Base-by-base conservation (phyloP, 129 eudicot species). In the Sambucus nigra region DNA sequence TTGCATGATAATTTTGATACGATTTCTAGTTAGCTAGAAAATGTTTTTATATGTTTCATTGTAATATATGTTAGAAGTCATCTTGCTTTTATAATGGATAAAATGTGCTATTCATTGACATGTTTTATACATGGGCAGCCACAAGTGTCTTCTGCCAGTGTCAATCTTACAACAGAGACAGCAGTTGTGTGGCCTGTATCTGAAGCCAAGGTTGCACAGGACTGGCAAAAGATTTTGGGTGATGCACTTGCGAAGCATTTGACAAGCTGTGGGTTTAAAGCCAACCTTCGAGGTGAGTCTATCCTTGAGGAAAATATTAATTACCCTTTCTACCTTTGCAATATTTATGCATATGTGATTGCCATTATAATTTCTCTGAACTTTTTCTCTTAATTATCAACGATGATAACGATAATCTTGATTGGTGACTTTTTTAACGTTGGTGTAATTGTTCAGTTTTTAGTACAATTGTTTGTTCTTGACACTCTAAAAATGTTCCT, bases 111-210 rank as follows among this genome's bases (percentile, higher is more conserved):
- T 11, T 63, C 35, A 21, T 65, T 24, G 49, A 51, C 44, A 22
- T 58, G 26, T 57, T 56, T 31, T 24, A 53, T 61, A n/a, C n/a
- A 26, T 68, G 51, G 39, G 71, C 94, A 92, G 99, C 96, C 94
- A 51, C 84, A 79, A 69, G 95, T 92, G 33, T 77, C 95, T 55
- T 77, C 94, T 58, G 99, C 99, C 16, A 92, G 71, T 57, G 99
- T 86, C 55, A 80, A 92, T 75, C 96, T 86, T 55, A 78, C 96
- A 44, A 92, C 99, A 2, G 95, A 92, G 80, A 86, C 99, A 62
- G 96, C 99, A 67, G 73, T 86, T 46, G 79, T 92, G 44, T 86
- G 99, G 99, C 99, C 94, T 38, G 74, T 70, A 41, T 70, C 87
- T 57, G 95, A 92, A 73, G 99, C 96, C 63, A 92, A 75, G 73